Evolutionary conservation across 106 monocot genomes (phyloP), one percentile per base, ranked within the genome.

Genomic region (Dendrobium chrysotoxum): DNA sequence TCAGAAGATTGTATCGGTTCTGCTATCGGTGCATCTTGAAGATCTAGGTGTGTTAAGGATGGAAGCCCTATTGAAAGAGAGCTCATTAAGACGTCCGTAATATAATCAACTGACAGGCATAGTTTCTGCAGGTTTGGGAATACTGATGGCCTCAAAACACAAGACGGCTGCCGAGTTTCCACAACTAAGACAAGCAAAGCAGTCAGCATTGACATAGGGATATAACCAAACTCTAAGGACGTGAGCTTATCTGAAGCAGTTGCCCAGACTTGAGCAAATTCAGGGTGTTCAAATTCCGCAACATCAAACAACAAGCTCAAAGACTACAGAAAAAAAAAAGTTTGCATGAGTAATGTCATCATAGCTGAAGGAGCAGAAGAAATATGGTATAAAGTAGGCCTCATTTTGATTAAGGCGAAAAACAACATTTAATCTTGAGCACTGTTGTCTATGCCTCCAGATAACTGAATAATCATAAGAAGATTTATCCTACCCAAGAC

Each of bases 261-360:
- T 23, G 57, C 75, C 98, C 94, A 99, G 8, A 90, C 67, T 75
- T 90, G 75, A 78, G 87, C 82, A 80, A 95, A 99, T n/a, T 89
- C 86, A 25, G 89, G 77, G 57, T 88, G 16, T 38, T 88, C 81
- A 81, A 98, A 92, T 77, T 54, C 41, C 55, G 91, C 85, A 38
- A 95, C 79, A 83, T 98, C 94, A 85, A 98, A 85, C 1, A 80
- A 87, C 89, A 98, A 84, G 84, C 82, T 91, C 80, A 98, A 79
- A 53, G 85, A 85, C 97, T 98, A 76, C 75, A 71, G 84, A 67
- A 78, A 70, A 83, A 81, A 42, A 67, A 79, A 18, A 41, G 17
- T 45, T 53, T 1, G 50, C 40, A 80, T 38, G 8, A 26, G 64
- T 65, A 50, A 45, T 45, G 35, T 7, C 9, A 44, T 44, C 44